Conservation (phyloP, 2,329 filamentous ascomycete genomes). For the Calycina herbarum region DNA sequence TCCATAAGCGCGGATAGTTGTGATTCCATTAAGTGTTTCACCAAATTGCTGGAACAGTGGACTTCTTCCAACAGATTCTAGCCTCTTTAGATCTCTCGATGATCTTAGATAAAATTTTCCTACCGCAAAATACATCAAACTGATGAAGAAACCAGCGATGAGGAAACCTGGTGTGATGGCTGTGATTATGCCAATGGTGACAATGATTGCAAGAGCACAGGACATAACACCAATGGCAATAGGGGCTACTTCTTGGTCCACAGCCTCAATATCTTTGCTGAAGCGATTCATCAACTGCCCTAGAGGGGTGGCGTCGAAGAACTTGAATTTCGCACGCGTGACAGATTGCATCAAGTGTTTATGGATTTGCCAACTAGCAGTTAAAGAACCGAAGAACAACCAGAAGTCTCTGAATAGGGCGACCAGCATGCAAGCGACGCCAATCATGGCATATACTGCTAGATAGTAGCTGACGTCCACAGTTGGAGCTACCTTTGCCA, state of each 20-base stretch:
- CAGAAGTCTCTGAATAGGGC: constrained; percentile 82
- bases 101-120: constrained; percentile 87
- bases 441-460: constrained; percentile 76
- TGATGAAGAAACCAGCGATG: constrained; percentile 83
- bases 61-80: constrained; percentile 92
- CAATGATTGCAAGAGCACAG: constrained; percentile 67
- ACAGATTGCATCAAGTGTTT: constrained; percentile 74
- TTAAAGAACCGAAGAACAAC: constrained; percentile 88
- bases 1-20: constrained; percentile 94
- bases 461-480: constrained; percentile 87
- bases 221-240: constrained; percentile 76
- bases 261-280: constrained; percentile 92
- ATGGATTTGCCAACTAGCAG: constrained; percentile 84
- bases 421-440: constrained; percentile 73
- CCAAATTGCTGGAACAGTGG: constrained; percentile 98
- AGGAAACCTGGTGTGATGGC: constrained; percentile 89
- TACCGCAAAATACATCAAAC: constrained; percentile 75
- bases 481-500: constrained; percentile 42
- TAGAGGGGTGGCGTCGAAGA: constrained; percentile 94
- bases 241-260: constrained; percentile 94
- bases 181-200: constrained; percentile 85
- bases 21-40: constrained; percentile 91
- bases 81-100: constrained; percentile 90
- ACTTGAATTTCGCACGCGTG: constrained; percentile 89
- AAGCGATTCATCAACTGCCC: constrained; percentile 98